Evolutionary conservation across 495 filamentous ascomycete species (phyloP).

Genomic region (Neurospora sp.): DNA sequence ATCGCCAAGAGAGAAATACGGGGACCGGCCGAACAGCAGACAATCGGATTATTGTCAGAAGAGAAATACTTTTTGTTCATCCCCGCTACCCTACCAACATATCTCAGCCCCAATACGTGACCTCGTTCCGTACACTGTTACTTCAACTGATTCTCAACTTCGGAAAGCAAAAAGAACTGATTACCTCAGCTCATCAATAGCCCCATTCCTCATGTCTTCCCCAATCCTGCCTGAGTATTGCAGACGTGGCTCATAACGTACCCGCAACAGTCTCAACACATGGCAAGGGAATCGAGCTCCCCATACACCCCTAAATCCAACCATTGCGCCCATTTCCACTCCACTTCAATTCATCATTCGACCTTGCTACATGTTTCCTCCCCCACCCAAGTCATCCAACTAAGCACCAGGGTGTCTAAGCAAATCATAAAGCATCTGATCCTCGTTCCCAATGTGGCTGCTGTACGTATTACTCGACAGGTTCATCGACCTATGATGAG

Average conservation of each 20-base stretch:
- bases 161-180: background rate
- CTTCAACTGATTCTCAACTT: background rate
- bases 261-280: background rate
- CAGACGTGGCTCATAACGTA: background rate
- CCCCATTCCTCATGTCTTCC: background rate
- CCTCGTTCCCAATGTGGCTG: constrained; percentile 15
- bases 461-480: constrained; percentile 22
- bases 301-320: background rate
- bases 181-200: background rate
- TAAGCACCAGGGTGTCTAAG: constrained; percentile 4
- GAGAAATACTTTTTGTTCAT: background rate
- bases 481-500: constrained; percentile 21
- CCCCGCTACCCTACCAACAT: background rate
- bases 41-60: background rate
- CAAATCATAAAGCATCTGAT: constrained; percentile 18
- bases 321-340: background rate
- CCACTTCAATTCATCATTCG: background rate
- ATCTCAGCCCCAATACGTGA: background rate
- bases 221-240: background rate
- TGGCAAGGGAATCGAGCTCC: background rate
- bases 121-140: background rate
- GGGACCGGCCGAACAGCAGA: background rate
- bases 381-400: background rate
- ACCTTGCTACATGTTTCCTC: background rate
- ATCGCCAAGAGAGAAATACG: background rate